A percentile compares a stretch with the other conserved stretches of the same genome.
phyloP scores from a whole-genome alignment of 1,139 yeast species.

The Nakaseomyces nivariensis region DNA sequence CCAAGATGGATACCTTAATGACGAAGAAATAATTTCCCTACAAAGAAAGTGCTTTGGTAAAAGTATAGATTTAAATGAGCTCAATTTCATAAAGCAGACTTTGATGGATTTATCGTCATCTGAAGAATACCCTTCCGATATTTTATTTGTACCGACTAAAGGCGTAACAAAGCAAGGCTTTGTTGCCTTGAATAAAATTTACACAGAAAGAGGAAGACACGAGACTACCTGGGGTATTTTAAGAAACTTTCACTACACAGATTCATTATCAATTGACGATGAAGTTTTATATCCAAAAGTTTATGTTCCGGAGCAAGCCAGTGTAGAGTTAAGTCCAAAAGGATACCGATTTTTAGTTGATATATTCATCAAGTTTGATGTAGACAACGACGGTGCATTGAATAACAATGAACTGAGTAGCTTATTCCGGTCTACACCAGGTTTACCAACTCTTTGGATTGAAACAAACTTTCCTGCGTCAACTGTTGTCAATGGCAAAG shows the following conservation, averaged over 20 bases:
- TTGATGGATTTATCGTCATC: slow-evolving; percentile 20
- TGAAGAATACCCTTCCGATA: slow-evolving; percentile 9
- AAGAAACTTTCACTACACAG: slow-evolving; percentile 80
- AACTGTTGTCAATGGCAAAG: slow-evolving; percentile 82
- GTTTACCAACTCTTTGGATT: slow-evolving; percentile 78
- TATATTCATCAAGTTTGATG: slow-evolving; percentile 73
- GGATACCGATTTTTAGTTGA: slow-evolving; percentile 91
- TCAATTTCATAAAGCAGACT: slow-evolving; percentile 40
- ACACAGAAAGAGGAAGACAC: slow-evolving; percentile 85
- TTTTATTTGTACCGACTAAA: slow-evolving; percentile 27
- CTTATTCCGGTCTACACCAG: slow-evolving; percentile 83
- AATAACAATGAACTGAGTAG: slow-evolving; percentile 58
- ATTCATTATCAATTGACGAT: slow-evolving; percentile 76
- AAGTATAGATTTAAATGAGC: slow-evolving; percentile 42
- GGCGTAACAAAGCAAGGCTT: slow-evolving; percentile 75
- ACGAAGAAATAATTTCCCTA: slow-evolving; percentile 54
- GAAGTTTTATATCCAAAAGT: slow-evolving; percentile 65
- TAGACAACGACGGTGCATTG: slow-evolving; percentile 92
- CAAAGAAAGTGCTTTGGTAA: slow-evolving; percentile 71
- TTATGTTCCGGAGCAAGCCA: slow-evolving; percentile 66
- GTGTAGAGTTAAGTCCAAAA: slow-evolving; percentile 87
- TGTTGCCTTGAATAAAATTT: slow-evolving; percentile 61
- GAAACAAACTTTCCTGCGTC: slow-evolving; percentile 78
- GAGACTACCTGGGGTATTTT: slow-evolving; percentile 95
- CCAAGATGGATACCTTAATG: slow-evolving; percentile 75